Evolutionary conservation across 139 green algal species (phyloP).

Genomic region (Coelastrella sp.): DNA sequence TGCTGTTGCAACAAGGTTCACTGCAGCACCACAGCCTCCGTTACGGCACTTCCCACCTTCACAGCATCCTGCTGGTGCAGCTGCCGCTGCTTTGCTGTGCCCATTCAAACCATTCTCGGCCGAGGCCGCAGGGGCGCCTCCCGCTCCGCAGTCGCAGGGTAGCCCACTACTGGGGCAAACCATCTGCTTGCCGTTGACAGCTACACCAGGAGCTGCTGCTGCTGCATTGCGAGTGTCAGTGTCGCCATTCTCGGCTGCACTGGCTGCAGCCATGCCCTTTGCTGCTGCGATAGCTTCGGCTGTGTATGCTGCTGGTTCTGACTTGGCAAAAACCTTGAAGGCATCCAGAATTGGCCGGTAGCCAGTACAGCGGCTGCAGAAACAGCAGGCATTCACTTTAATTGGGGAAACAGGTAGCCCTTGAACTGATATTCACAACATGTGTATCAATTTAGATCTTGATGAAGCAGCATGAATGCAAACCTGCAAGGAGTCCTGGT

Average conservation of each 20-base stretch:
- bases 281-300: conserved; percentile 83
- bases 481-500: no score
- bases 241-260: conserved; percentile 40
- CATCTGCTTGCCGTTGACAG: conserved; percentile 21
- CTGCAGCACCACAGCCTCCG: no score
- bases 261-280: conserved; percentile 51
- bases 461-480: background rate
- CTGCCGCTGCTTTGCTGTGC: background rate
- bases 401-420: background rate
- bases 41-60: conserved; percentile 37
- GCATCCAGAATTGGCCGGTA: conserved; percentile 98
- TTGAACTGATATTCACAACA: no score
- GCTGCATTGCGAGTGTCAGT: conserved; percentile 37
- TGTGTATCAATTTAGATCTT: background rate
- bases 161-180: conserved; percentile 85
- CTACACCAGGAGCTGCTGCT: conserved; percentile 1
- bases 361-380: conserved; percentile 90
- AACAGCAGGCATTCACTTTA: background rate
- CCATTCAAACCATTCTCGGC: no score
- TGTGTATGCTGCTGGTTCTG: conserved; percentile 74
- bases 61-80: conserved; percentile 33
- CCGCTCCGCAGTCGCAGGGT: conserved; percentile 79
- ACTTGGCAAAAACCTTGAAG: conserved; percentile 93
- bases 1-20: no score
- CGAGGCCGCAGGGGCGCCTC: no score